Evolutionary conservation across 1,284 basidiomycete genomes (phyloP).

Genomic region (Naganishia cerealis): DNA sequence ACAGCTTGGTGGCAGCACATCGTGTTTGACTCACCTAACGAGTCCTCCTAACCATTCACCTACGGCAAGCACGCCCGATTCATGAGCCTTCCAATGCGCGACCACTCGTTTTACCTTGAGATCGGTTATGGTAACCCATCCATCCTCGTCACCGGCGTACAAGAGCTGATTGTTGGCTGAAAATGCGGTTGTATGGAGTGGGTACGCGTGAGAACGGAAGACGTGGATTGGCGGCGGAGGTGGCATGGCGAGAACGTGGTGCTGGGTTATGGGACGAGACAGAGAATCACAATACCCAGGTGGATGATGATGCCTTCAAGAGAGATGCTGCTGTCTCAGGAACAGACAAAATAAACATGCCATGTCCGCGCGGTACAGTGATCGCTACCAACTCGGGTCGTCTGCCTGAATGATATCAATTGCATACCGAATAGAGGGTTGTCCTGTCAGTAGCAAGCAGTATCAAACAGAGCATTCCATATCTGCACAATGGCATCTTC

Average conservation of each 20-base stretch:
- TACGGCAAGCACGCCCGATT: conserved; percentile 70
- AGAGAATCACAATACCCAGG: neutral
- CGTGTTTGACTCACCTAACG: conserved; percentile 64
- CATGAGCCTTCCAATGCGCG: conserved; percentile 73
- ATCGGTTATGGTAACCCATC: conserved; percentile 69
- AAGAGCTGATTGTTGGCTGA: conserved; percentile 71
- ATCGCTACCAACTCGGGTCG: no score
- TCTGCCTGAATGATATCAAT: no score
- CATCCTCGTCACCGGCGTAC: conserved; percentile 76
- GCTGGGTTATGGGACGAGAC: neutral
- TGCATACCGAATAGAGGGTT: neutral
- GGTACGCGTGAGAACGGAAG: conserved; percentile 68
- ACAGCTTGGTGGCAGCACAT: neutral
- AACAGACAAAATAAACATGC: conserved; percentile 18
- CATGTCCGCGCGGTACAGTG: conserved; percentile 5
- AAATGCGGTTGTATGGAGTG: conserved; percentile 63
- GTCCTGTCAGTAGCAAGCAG: neutral
- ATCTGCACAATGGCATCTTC: conserved; percentile 27
- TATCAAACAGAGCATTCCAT: neutral
- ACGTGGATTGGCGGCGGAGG: conserved; percentile 65
- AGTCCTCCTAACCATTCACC: conserved; percentile 67
- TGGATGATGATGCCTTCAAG: neutral
- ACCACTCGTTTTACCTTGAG: conserved; percentile 69
- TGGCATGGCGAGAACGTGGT: neutral
- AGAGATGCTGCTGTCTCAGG: conserved; percentile 22